These are phyloP conservation scores for Ceratobasidium sp. DNA, from an alignment of 1,284 basidiomycete species.

Conservation along the genomic window DNA sequence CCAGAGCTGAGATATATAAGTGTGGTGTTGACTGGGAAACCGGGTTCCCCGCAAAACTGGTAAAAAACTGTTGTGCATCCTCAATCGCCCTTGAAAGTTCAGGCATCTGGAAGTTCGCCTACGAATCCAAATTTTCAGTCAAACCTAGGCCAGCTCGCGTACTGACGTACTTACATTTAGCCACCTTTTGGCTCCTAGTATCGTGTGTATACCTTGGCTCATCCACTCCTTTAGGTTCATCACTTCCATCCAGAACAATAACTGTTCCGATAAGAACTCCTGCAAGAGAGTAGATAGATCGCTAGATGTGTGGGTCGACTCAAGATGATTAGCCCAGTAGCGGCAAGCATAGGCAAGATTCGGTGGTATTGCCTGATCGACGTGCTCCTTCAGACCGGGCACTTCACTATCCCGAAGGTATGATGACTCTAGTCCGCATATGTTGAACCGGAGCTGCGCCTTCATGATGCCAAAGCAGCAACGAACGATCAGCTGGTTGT, in stretches of 20 bases:
- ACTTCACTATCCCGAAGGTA: too few species aligned
- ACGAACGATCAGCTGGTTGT: not conserved
- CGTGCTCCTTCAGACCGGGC: not conserved
- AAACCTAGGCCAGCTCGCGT: too few species aligned
- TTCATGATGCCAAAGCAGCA: not conserved
- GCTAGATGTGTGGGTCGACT: not conserved
- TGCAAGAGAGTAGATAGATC: not conserved
- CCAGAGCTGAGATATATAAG: too few species aligned
- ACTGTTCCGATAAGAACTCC: constrained; percentile 2
- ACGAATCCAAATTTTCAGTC: too few species aligned
- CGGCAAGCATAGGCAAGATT: not conserved
- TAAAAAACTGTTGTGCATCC: too few species aligned
- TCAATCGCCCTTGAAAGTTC: too few species aligned
- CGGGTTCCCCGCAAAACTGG: too few species aligned
- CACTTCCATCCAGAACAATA: too few species aligned
- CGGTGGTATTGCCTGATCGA: not conserved
- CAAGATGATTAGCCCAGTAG: not conserved
- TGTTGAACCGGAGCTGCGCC: not conserved
- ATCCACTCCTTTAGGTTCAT: not conserved
- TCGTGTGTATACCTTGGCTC: not conserved
- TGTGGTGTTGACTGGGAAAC: too few species aligned
- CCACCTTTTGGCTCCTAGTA: too few species aligned
- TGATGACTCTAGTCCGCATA: not conserved
- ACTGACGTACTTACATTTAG: too few species aligned
- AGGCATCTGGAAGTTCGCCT: too few species aligned